Base-by-base conservation (phyloP, 140 eudicot species). In the Senecio squalidus region DNA sequence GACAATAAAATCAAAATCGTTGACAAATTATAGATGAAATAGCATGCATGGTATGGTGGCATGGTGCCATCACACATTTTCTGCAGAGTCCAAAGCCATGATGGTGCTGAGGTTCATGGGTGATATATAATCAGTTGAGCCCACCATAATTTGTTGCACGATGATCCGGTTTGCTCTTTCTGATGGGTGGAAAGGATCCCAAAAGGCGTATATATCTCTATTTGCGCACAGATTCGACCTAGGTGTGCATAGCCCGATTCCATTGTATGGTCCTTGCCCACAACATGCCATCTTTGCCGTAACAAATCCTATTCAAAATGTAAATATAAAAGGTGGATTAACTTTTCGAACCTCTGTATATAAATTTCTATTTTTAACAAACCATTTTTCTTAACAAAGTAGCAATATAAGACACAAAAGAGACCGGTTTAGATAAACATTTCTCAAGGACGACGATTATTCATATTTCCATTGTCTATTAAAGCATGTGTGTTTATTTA, bases 31-130 rank as follows among this genome's bases (percentile, higher is more conserved):
- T 27, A 31, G 31, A 70, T 33, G 7, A 44, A 71, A 71, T 24
- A 24, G 28, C 56, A 52, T 43, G 69, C 31, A 10, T 10, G 30
- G 33, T 67, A 21, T 28, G 43, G 38, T 21, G 40, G 36, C 57
- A 50, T 21, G 72, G 21, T 13, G 44, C 4, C 1, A 2, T 9
- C 43, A 71, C 25, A 63, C 53, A 9, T 63, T 54, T 36, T 55
- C 66, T 1, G 2, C 28, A 45, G 76, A 71, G 10, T 76, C 82
- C 67, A 76, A 44, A 36, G 71, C 78, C 70, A 76, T 58, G 27
- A 76, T 70, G 45, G 77, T 76, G 74, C 77, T 76, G 49, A 76
- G 82, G 51, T 76, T 76, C 82, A 76, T 76, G 17, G 82, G 82
- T 11, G 76, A 39, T 27, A 76, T 76, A 52, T 76, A 76, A 16